These are phyloP conservation scores for Hypoxylon subgilvum DNA, from an alignment of 495 filamentous ascomycete species.

Conservation along the genomic window DNA sequence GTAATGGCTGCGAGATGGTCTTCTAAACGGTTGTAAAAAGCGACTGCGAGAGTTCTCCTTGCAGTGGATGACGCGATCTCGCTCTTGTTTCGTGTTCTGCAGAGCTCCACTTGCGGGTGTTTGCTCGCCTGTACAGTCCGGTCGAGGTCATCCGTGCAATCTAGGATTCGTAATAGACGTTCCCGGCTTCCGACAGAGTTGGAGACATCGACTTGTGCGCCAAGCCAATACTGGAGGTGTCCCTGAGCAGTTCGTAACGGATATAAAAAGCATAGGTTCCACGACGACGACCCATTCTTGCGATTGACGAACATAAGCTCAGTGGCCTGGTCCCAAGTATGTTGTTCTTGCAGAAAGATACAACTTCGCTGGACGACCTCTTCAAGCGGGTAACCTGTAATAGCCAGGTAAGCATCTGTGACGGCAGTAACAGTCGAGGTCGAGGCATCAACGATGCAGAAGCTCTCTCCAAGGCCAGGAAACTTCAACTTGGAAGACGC, in stretches of 20 bases:
- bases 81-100: background rate
- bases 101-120: background rate
- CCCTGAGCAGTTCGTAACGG: constrained; percentile 55
- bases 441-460: constrained; percentile 43
- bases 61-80: constrained; percentile 3
- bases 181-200: constrained; percentile 55
- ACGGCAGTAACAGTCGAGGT: constrained; percentile 53
- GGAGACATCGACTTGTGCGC: constrained; percentile 63
- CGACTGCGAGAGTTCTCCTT: constrained; percentile 19
- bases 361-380: constrained; percentile 59
- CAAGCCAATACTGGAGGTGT: constrained; percentile 55
- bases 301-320: constrained; percentile 61
- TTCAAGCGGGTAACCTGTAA: constrained; percentile 54
- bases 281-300: constrained; percentile 54
- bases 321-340: constrained; percentile 49
- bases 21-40: constrained; percentile 9
- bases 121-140: constrained; percentile 1
- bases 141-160: constrained; percentile 24
- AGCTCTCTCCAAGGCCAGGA: constrained; percentile 46
- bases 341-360: constrained; percentile 56
- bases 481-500: constrained; percentile 32
- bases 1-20: background rate
- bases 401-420: constrained; percentile 57
- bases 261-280: constrained; percentile 61
- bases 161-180: constrained; percentile 58